phyloP scores from a whole-genome alignment of 176 grass and related monocot species.

The Oropetium thomaeum region DNA sequence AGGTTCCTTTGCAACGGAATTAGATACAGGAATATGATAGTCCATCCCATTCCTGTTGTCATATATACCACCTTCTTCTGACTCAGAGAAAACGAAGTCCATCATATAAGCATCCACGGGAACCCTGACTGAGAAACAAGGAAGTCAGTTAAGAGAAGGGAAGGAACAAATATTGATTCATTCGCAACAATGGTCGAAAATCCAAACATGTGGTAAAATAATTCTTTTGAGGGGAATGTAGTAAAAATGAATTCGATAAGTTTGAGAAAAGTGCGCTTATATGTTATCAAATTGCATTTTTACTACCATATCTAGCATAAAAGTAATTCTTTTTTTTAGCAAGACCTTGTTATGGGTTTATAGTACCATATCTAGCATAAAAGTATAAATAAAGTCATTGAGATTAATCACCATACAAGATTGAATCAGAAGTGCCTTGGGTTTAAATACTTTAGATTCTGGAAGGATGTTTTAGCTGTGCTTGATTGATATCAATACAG shows the following conservation, averaged over 20 bases:
- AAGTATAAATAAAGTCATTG: not conserved
- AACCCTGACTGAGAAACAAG: constrained; percentile 67
- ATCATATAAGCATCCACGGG: constrained; percentile 95
- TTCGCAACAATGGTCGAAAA: constrained; percentile 1
- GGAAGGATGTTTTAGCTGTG: not conserved
- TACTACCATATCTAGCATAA: not conserved
- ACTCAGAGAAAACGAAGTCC: constrained; percentile 99
- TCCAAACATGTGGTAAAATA: not conserved
- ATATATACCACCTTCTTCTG: constrained; percentile 80
- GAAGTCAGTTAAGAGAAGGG: not conserved
- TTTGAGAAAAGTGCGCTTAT: not conserved
- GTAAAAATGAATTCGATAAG: not conserved
- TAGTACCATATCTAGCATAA: not conserved
- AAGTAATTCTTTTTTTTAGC: no score
- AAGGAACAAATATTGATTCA: constrained; percentile 19
- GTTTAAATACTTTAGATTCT: not conserved
- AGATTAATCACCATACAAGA: not conserved
- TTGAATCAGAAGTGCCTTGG: constrained; percentile 13
- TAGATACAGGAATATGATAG: constrained; percentile 83
- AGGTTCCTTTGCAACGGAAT: constrained; percentile 70
- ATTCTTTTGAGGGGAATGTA: no score
- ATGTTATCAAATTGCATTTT: constrained; percentile 5
- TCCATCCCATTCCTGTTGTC: constrained; percentile 87
- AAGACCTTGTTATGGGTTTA: not conserved
- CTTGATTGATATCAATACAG: constrained; percentile 7